Evolutionary conservation across 2,329 filamentous ascomycete genomes (phyloP).

Genomic region (Fusarium dlaminii): DNA sequence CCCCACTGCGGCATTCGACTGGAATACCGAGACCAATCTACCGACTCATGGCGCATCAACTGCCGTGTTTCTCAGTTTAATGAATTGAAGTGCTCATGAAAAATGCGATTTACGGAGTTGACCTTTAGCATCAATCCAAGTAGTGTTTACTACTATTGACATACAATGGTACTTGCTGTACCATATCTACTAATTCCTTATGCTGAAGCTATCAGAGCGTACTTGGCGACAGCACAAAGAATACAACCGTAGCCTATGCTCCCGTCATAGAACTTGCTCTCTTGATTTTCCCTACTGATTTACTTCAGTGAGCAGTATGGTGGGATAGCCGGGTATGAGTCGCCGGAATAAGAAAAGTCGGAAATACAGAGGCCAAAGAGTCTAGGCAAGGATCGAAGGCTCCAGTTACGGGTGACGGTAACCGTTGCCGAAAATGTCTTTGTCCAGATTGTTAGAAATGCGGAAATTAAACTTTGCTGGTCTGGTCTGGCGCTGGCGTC

Average conservation of each 20-base stretch:
- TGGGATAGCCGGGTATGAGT: neutral
- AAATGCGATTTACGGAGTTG: neutral
- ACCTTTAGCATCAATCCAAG: too few relatives aligned
- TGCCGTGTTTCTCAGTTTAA: neutral
- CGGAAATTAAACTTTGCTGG: fast-evolving
- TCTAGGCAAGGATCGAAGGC: fast-evolving
- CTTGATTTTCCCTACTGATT: fast-evolving
- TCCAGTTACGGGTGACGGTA: too few relatives aligned
- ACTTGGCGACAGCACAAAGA: neutral
- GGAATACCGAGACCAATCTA: neutral
- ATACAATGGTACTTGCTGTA: neutral
- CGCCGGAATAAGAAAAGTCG: neutral
- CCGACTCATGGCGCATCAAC: neutral
- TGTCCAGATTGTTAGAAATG: neutral
- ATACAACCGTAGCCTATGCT: neutral
- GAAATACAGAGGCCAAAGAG: neutral
- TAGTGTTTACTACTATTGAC: neutral
- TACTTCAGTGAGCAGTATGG: neutral
- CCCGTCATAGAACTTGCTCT: neutral
- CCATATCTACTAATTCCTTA: too few relatives aligned
- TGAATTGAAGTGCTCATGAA: fast-evolving
- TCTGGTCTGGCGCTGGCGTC: neutral
- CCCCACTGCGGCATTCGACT: neutral
- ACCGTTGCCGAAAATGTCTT: neutral
- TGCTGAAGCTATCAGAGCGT: neutral